phyloP scores from a whole-genome alignment of 2,329 filamentous ascomycete species.

The Botrytis porri region DNA sequence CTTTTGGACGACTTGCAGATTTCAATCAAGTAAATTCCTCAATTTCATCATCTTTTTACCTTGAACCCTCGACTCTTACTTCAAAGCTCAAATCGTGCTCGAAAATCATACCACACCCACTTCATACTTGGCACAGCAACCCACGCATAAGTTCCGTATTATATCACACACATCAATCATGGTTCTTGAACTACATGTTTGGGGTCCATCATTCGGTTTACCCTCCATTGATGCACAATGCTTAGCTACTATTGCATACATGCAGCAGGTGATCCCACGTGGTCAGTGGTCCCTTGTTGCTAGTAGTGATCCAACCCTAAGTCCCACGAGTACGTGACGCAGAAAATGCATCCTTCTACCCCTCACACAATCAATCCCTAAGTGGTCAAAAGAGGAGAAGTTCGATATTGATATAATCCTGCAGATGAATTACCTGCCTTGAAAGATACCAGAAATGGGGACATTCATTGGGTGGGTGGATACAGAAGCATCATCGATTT shows the following conservation, averaged over 20 bases:
- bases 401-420: conserved; percentile 19
- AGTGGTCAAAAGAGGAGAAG: not conserved
- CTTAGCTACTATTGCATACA: conserved; percentile 75
- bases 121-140: not conserved
- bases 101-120: not conserved
- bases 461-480: conserved; percentile 46
- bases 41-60: not conserved
- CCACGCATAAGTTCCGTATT: not conserved
- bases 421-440: conserved; percentile 57
- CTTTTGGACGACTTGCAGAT: conserved; percentile 15
- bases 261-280: conserved; percentile 59
- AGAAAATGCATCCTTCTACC: conserved; percentile 1
- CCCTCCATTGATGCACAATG: conserved; percentile 92
- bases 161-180: conserved; percentile 27
- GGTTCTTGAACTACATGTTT: conserved; percentile 76
- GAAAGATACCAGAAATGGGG: conserved; percentile 46
- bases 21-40: not conserved
- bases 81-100: not conserved
- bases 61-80: not conserved
- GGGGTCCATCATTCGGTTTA: conserved; percentile 84
- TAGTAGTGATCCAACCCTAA: conserved; percentile 68
- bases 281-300: conserved; percentile 68
- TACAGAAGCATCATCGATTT: conserved; percentile 54
- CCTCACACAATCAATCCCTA: not conserved
- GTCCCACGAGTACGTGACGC: conserved; percentile 63